phyloP scores from a whole-genome alignment of 2,329 filamentous ascomycete genomes.

The Chaetomiaceae sp. region DNA sequence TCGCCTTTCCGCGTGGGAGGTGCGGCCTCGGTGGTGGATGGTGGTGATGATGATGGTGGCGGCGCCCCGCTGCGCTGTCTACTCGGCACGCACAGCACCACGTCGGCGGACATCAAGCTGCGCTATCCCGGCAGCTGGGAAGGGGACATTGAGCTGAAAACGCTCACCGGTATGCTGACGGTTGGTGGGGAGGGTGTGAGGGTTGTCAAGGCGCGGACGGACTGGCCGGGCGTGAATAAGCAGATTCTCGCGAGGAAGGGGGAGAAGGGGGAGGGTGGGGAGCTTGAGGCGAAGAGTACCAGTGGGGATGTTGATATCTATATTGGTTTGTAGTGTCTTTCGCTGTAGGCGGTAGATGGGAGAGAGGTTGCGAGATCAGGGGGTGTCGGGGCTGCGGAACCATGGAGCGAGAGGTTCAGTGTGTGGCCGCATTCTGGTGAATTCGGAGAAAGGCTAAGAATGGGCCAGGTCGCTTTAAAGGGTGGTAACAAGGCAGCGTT shows the following conservation, averaged over 20 bases:
- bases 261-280: conserved; percentile 24
- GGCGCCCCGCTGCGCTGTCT: conserved; percentile 25
- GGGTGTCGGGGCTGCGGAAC: no score
- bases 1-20: no score
- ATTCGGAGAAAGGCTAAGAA: background rate
- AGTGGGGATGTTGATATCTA: conserved; percentile 15
- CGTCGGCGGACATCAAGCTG: conserved; percentile 39
- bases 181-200: conserved; percentile 39
- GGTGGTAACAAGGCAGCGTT: no score
- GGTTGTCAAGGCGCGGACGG: conserved; percentile 29
- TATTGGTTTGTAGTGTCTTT: conserved; percentile 13
- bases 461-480: no score
- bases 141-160: conserved; percentile 36
- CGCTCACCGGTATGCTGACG: conserved; percentile 36
- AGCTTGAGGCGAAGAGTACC: conserved; percentile 12
- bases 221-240: conserved; percentile 31
- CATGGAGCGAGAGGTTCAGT: no score
- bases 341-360: background rate
- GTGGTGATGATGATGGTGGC: background rate
- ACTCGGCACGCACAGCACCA: conserved; percentile 41
- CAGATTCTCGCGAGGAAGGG: conserved; percentile 38
- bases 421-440: no score
- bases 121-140: conserved; percentile 45
- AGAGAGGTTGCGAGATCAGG: background rate
- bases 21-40: background rate